Conservation (phyloP, 768 basidiomycete species). For the Collybia nuda region DNA sequence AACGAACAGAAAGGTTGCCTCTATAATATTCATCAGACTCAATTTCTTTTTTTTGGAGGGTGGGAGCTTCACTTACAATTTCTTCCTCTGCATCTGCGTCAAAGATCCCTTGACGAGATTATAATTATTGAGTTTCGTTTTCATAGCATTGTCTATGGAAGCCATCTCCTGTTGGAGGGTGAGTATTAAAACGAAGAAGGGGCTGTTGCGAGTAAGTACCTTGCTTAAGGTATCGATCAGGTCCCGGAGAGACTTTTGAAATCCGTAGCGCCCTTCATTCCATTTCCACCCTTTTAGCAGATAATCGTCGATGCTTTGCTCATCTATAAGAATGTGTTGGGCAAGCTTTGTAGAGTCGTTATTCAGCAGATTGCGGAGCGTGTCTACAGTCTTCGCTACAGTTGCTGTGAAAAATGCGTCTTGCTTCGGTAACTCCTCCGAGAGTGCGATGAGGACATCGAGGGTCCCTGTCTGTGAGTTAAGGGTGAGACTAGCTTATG, state of each 20-base stretch:
- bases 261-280: slow-evolving; percentile 90
- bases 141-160: slow-evolving; percentile 93
- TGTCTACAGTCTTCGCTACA: slow-evolving; percentile 93
- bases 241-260: slow-evolving; percentile 79
- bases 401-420: slow-evolving; percentile 84
- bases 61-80: slow-evolving; percentile 53
- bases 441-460: slow-evolving; percentile 82
- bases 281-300: slow-evolving; percentile 84
- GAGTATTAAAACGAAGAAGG: not conserved
- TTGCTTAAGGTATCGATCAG: slow-evolving; percentile 84
- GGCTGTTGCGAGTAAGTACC: slow-evolving; percentile 40
- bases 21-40: slow-evolving; percentile 37
- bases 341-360: slow-evolving; percentile 78
- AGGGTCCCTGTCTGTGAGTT: slow-evolving; percentile 84
- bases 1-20: slow-evolving; percentile 92
- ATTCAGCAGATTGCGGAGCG: slow-evolving; percentile 84
- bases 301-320: slow-evolving; percentile 76
- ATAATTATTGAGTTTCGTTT: slow-evolving; percentile 87
- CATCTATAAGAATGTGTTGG: slow-evolving; percentile 80
- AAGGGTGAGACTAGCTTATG: slow-evolving; percentile 6
- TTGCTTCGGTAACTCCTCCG: slow-evolving; percentile 91
- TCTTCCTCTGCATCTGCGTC: slow-evolving; percentile 91
- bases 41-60: slow-evolving; percentile 1
- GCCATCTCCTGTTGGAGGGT: slow-evolving; percentile 72
- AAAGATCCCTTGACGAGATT: slow-evolving; percentile 93